Evolutionary conservation across 306 rosid species (phyloP), one percentile per base, ranked within the genome.

Genomic region (Betula pendula): DNA sequence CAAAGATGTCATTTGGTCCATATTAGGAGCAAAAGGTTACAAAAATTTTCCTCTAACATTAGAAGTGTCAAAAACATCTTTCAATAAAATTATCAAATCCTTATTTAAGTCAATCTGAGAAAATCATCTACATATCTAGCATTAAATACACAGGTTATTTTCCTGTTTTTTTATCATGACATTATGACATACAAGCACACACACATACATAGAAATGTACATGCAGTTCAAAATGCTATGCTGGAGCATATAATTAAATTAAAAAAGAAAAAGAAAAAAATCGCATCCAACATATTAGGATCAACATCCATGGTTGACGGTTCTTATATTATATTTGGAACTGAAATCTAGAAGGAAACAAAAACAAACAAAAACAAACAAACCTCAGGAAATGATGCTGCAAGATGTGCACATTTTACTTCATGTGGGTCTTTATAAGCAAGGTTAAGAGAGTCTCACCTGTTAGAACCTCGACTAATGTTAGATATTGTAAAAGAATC

Each of bases 401-500:
- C 15, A 17, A 33, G 69, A 8, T 16, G 13, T 35, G 24, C 42
- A 16, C 7, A 33, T 16, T 22, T 17, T 65, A 35, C 70, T 65
- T 35, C 25, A 7, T 8, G 45, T 10, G 9, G 33, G 40, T 62
- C 51, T 76, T 47, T 49, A 3, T 8, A 10, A 3, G 25, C 47
- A 65, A 65, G 70, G 45, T 10, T 55, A 74, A 50, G 71, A 73
- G 11, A 82, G n/a, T n/a, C 80, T 80, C 50, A 90, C 96, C 92
- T 88, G 77, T 72, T 55, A 63, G 98, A 94, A 79, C 98, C 96
- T 73, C 60, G 79, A 2, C 63, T 75, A 52, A 94, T 77, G 83
- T 94, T 92, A 70, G 98, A 92, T 76, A 94, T 94, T 43, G 96
- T 87, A 72, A 90, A 92, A 79, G 87, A 76, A 81, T 92, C 96